Base-by-base conservation (phyloP, 345 rosid species). In the Rhodamnia rubescens region DNA sequence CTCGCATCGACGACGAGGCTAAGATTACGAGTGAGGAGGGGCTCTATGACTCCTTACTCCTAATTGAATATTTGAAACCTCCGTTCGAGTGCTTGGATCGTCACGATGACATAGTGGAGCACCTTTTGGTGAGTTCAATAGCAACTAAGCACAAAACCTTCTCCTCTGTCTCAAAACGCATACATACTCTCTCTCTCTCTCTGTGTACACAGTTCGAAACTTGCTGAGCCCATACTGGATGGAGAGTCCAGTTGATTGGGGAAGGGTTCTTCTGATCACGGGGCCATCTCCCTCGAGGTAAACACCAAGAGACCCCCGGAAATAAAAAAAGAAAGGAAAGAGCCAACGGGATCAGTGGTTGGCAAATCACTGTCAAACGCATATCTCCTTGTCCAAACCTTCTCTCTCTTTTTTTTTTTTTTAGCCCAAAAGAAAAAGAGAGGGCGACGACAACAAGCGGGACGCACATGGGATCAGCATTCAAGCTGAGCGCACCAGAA, bases 381-480 rank as follows among this genome's bases (percentile, higher is more conserved):
- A 85, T 51, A 54, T 86, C 83, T 56, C 18, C 49, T n/a, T 51
- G 40, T 7, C 58, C 58, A 44, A n/a, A 8, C 74, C 84, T 9
- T 49, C 51, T 49, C 10, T 10, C 12, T 42, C 44, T 42, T 42
- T 42, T 42, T 42, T 40, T 40, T 40, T 49, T 49, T 49, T 49
- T 49, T 10, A 49, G 51, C 51, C n/a, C 4, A 11, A 78, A 53
- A 53, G 80, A 75, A 64, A 64, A 29, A 82, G 81, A 81, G 78
- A 40, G 85, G 52, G 81, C 58, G 89, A 78, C 57, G 83, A 82
- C 83, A 85, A 86, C 83, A 85, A 53, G 88, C 83, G 87, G 54
- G 75, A 44, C 29, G 90, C 92, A 92, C 92, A 92, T 92, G 92
- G 93, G 90, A 54, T 84, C 87, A 88, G 85, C 53, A 87, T 51